Percentiles rank a stretch among this genome's conserved stretches.
Conservation (phyloP, 371 early-diverging fungal species). For the Sporodiniella umbellata region DNA sequence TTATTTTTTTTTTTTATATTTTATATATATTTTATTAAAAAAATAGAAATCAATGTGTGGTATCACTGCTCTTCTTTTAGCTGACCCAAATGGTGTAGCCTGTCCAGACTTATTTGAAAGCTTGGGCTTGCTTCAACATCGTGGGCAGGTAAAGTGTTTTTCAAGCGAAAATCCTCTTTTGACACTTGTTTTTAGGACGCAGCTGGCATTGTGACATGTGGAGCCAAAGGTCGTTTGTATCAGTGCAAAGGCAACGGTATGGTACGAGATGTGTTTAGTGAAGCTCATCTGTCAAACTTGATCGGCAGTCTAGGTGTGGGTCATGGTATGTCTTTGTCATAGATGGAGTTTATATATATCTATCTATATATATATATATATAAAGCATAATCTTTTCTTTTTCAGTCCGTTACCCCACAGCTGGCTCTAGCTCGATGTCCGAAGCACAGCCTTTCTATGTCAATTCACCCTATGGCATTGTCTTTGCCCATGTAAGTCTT, state of each 20-base stretch:
- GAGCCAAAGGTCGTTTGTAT: conserved; percentile 89
- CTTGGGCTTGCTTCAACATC: conserved; percentile 92
- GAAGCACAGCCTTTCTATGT: conserved; percentile 99
- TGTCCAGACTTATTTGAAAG: conserved; percentile 89
- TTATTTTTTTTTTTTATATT: no score
- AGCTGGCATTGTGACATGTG: conserved; percentile 97
- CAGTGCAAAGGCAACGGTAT: conserved; percentile 98
- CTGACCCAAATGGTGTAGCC: conserved; percentile 74
- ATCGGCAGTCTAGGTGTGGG: conserved; percentile 91
- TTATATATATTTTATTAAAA: no score
- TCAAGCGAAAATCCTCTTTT: no score
- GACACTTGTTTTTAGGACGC: conserved; percentile 97
- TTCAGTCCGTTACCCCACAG: conserved; percentile 95
- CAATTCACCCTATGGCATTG: conserved; percentile 96
- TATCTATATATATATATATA: no score
- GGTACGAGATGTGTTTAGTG: conserved; percentile 94
- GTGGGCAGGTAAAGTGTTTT: conserved; percentile 96
- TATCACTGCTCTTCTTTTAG: conserved; percentile 82
- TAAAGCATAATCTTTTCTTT: conserved; percentile 2
- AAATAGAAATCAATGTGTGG: conserved; percentile 93
- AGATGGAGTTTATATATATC: no score
- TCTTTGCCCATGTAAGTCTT: conserved; percentile 87
- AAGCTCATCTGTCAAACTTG: conserved; percentile 70
- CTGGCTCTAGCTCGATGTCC: conserved; percentile 88
- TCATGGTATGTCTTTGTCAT: no score